phyloP scores from a whole-genome alignment of 140 eudicot species.

The Bidens hawaiensis region DNA sequence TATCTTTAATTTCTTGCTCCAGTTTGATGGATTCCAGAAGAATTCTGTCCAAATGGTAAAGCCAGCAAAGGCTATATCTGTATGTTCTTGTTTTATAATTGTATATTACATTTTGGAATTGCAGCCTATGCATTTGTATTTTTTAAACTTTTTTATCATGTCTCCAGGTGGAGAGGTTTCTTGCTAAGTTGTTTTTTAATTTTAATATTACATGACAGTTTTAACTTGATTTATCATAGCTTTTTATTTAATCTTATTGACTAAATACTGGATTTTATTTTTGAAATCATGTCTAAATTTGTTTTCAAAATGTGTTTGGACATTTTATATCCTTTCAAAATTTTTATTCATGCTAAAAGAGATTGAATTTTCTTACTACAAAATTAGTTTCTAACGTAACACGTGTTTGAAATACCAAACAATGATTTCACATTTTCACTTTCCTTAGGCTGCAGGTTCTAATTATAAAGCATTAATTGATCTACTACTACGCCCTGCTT shows the following conservation, averaged over 20 bases:
- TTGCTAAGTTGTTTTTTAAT: too few species aligned
- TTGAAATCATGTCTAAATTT: background rate
- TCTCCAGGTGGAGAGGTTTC: too few species aligned
- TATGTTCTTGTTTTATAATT: conserved; percentile 15
- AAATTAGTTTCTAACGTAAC: background rate
- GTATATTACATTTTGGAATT: background rate
- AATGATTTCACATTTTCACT: background rate
- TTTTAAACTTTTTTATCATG: too few species aligned
- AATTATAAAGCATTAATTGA: background rate
- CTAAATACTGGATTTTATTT: background rate
- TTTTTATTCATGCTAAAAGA: background rate
- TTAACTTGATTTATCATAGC: too few species aligned
- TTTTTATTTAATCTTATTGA: background rate
- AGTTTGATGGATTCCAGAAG: conserved; percentile 96
- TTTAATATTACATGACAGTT: too few species aligned
- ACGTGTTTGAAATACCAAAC: background rate
- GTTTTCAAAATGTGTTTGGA: background rate
- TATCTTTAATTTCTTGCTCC: conserved; percentile 6
- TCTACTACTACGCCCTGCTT: too few species aligned
- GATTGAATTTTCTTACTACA: background rate
- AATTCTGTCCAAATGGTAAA: conserved; percentile 92
- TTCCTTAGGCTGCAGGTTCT: conserved; percentile 2
- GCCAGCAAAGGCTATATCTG: conserved; percentile 94
- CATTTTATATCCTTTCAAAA: background rate
- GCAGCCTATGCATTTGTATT: background rate